Conservation (phyloP, 2,329 filamentous ascomycete genomes). For the Phoma herbarum region DNA sequence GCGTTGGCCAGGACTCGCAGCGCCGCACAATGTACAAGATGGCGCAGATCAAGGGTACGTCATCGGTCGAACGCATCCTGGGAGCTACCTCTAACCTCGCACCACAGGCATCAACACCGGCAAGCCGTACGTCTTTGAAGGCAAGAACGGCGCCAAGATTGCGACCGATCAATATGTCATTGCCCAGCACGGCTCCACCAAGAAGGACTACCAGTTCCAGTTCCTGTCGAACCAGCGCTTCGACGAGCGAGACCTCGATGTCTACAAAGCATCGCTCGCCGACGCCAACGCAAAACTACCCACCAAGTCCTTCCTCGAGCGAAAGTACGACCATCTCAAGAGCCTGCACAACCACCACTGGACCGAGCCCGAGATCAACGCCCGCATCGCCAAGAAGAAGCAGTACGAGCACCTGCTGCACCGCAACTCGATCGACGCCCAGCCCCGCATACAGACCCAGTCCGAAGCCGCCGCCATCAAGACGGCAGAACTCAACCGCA, state of each 20-base stretch:
- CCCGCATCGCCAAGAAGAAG: slow-evolving; percentile 75
- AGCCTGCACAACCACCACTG: slow-evolving; percentile 79
- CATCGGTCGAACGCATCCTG: neutral
- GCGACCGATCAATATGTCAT: slow-evolving; percentile 86
- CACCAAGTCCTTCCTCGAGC: slow-evolving; percentile 71
- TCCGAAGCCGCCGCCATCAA: slow-evolving; percentile 77
- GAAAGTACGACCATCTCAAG: slow-evolving; percentile 84
- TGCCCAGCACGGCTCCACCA: slow-evolving; percentile 81
- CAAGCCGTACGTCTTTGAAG: slow-evolving; percentile 83
- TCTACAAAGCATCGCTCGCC: slow-evolving; percentile 78
- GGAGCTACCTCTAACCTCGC: slow-evolving; percentile 35
- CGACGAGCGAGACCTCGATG: slow-evolving; percentile 84
- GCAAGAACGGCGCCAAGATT: slow-evolving; percentile 75
- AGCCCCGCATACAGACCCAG: slow-evolving; percentile 63
- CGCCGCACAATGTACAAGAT: slow-evolving; percentile 85
- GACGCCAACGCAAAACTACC: slow-evolving; percentile 75
- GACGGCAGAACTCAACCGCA: slow-evolving; percentile 81
- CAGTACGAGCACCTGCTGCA: slow-evolving; percentile 60
- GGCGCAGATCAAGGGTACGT: slow-evolving; percentile 82
- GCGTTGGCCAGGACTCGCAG: slow-evolving; percentile 78
- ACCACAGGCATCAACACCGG: slow-evolving; percentile 75
- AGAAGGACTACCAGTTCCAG: slow-evolving; percentile 88
- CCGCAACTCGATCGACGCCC: slow-evolving; percentile 71
- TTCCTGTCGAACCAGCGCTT: slow-evolving; percentile 86
- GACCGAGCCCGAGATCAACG: slow-evolving; percentile 82